Evolutionary conservation across 2,329 filamentous ascomycete species (phyloP).

Genomic region (Scedosporium apiospermum): DNA sequence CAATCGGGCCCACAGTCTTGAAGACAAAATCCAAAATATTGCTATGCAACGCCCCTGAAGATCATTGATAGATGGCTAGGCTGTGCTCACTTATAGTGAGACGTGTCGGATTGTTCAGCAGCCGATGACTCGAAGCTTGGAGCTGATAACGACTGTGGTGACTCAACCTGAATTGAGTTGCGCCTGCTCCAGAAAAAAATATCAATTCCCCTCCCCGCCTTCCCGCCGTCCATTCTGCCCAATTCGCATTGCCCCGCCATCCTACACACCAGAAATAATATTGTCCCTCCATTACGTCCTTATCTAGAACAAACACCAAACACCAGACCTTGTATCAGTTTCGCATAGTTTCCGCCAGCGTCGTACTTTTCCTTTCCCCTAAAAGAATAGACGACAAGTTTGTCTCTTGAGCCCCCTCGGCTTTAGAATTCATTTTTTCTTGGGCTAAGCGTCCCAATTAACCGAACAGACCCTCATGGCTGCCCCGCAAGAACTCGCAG

Average conservation of each 20-base stretch:
- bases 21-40: background rate
- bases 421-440: too few species aligned
- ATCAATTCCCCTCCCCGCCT: background rate
- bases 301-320: background rate
- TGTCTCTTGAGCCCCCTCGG: background rate
- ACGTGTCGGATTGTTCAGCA: background rate
- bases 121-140: background rate
- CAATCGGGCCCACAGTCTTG: background rate
- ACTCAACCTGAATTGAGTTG: constrained; percentile 1
- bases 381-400: too few species aligned
- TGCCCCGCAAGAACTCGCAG: constrained; percentile 38
- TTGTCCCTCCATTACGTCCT: background rate
- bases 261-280: constrained; percentile 10
- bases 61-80: background rate
- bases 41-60: background rate
- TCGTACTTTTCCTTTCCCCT: too few species aligned
- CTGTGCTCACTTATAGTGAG: background rate
- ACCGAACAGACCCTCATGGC: constrained; percentile 21
- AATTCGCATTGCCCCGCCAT: constrained; percentile 10
- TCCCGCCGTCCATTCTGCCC: background rate
- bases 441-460: background rate
- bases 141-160: background rate
- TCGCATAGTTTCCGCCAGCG: too few species aligned
- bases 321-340: background rate
- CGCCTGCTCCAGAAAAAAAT: constrained; percentile 2